These are phyloP conservation scores for Fusarium anguioides DNA, from an alignment of 2,329 filamentous ascomycete species.

Conservation along the genomic window DNA sequence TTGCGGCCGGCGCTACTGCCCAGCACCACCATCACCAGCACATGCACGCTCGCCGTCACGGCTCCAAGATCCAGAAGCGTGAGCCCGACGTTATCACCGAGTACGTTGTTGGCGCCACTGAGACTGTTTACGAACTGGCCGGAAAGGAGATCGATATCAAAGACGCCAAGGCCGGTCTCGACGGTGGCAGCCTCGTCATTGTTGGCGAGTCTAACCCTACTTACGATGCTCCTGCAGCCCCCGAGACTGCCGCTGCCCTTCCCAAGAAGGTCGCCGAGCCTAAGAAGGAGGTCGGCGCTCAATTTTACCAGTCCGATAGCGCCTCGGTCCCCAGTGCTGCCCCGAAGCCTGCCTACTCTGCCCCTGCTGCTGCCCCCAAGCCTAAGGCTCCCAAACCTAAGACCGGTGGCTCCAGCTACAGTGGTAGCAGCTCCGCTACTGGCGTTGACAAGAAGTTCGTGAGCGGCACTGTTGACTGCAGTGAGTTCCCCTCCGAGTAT, in stretches of 20 bases:
- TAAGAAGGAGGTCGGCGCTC: constrained; percentile 53
- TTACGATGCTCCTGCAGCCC: constrained; percentile 58
- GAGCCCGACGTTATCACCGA: constrained; percentile 60
- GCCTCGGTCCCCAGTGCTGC: constrained; percentile 48
- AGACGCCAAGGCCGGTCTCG: constrained; percentile 77
- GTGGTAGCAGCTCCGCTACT: constrained; percentile 43
- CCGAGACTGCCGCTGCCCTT: constrained; percentile 52
- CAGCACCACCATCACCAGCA: constrained; percentile 71
- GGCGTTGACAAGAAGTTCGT: constrained; percentile 79
- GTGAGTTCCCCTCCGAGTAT: constrained; percentile 80
- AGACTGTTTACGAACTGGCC: constrained; percentile 78
- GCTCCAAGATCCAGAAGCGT: constrained; percentile 61
- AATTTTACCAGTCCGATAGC: constrained; percentile 64
- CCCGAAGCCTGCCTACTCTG: constrained; percentile 32
- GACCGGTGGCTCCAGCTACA: constrained; percentile 41
- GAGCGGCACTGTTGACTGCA: constrained; percentile 77
- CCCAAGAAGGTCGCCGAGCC: constrained; percentile 43
- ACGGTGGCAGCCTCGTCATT: constrained; percentile 75
- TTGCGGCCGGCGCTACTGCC: constrained; percentile 65
- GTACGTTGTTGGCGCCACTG: constrained; percentile 69
- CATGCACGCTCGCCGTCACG: constrained; percentile 66
- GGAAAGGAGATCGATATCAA: constrained; percentile 69
- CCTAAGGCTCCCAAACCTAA: constrained; percentile 28
- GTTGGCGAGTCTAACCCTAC: constrained; percentile 68
- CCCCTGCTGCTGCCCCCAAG: constrained; percentile 43